Evolutionary conservation across 352 stramenopile species (phyloP), one percentile per base, ranked within the genome.

Genomic region (Globisporangium sylvaticum): DNA sequence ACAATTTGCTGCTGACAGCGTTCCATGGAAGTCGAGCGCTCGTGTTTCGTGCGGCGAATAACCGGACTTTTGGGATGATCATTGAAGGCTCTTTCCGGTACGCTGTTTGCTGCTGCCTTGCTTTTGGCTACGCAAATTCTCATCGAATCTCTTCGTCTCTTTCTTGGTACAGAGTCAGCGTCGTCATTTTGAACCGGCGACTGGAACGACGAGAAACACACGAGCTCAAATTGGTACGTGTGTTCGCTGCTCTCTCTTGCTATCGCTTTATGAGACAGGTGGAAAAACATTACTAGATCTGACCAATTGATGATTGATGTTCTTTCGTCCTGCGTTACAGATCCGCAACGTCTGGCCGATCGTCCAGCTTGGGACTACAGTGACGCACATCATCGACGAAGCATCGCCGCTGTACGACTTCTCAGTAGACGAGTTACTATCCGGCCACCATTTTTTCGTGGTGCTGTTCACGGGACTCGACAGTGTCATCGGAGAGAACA

Each of bases 311-410:
- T 22, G 27, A 12, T 58, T 27, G 55, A n/a, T 37, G 8, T 8
- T 37, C 31, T 37, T 37, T 15, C 14, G n/a, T 9, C 14, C 15
- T 27, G 34, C 32, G 4, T 65, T 42, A 39, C 29, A 82, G 75
- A 71, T 78, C 15, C 81, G 81, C 25, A 89, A 89, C 22, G 73
- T 89, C 3, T 89, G 81, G 81, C 81, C 81, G 5, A 83, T 86
- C 12, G 77, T 89, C 31, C 78, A 83, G n/a, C 64, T 89, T 27
- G 80, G 75, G 9, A 77, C 81, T 22, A 87, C 76, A 0, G 62
- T 89, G 25, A 84, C 72, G 0, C 81, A 89, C 52, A 79, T 89
- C 34, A 84, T 89, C 62, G 77, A 87, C 46, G 70, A 86, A 37
- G 68, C 73, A 18, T 89, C 81, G 50, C 77, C 79, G 24, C 68